Evolutionary conservation across 140 eudicot genomes (phyloP), one percentile per base, ranked within the genome.

Genomic region (Oenanthe javanica): DNA sequence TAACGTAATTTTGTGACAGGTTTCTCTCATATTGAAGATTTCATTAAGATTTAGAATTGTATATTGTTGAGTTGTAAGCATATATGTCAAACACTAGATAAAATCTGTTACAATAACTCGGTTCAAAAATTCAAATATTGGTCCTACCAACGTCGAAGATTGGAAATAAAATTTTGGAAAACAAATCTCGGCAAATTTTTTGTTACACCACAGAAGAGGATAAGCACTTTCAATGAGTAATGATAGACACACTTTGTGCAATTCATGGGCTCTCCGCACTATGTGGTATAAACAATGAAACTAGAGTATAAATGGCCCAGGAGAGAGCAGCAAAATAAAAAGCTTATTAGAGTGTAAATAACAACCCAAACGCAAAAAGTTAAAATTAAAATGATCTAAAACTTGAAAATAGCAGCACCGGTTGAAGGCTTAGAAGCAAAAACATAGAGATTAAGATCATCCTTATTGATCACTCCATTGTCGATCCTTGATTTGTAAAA

Each of bases 361-460:
- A 67, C 73, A 67, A 27, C 3, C 45, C 42, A 64, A 9, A 3
- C 38, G 25, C 42, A 12, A 67, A 67, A 36, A 25, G 9, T 38
- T 14, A 36, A 36, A 36, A 36, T 36, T 1, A 2, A 31, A 14
- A 67, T 27, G 9, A 48, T 75, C 83, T 87, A 87, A 79, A 86
- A 82, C 69, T 89, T 86, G 84, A 91, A 80, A 66, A 91, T 86
- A 69, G 96, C 96, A 45, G 96, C 93, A 23, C 98, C 98, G 71
- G 97, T 94, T 2, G 98, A 92, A 13, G 98, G 98, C 91, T 94
- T 94, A n/a, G 98, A 94, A 1, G 93, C 96, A 61, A 94, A 94
- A 75, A 94, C 86, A 64, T 89, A 94, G 46, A 92, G 89, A 78
- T 95, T 97, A 49, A 94, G 94, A 72, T 94, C 98, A 21, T 79